Base-by-base conservation (phyloP, 176 grass and related monocot species). In the Tuctoria greenei region DNA sequence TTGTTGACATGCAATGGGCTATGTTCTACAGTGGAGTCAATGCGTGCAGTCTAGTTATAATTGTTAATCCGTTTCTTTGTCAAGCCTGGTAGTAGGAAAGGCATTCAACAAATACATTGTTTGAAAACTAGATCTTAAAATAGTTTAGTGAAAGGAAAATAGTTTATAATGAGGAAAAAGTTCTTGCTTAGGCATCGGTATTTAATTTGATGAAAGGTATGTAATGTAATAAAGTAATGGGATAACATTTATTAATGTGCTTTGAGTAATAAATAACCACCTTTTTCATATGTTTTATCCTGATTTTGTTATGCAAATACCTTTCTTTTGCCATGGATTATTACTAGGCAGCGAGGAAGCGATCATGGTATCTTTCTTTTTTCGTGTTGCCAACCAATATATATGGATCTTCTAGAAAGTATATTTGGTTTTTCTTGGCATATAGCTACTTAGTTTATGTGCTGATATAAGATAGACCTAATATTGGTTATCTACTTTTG, bases 401-500 rank as follows among this genome's bases (percentile, higher is more conserved):
- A n/a, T 52, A 12, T 51, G 5, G 8, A 71, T 71, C 9, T 36
- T 36, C 17, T 52, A 36, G 26, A 51, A 51, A 49, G 25, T 31
- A 69, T 69, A 69, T 49, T 52, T 16, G 17, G 56, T 71, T 54
- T 63, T 58, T 11, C 46, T 41, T 55, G 25, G 3, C 14, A 21
- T 15, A 28, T 62, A 21, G 4, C 21, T 40, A 36, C 11, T 24
- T 75, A 6, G 46, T 85, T 44, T 64, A 43, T 71, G 13, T 16
- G 50, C 28, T 39, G 14, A 25, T 64, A 66, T 25, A 54, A 46
- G 40, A 64, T 23, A 7, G 64, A 51, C 6, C 18, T 42, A 16
- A 56, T 11, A 7, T 43, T 51, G 26, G 17, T 56, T 18, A 45
- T 86, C 67, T 6, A 60, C 51, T 54, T 54, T 31, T 66, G 69